Percentiles rank a stretch among this genome's conserved stretches.
phyloP scores from a whole-genome alignment of 257 asterid genomes.

The Jaltomata sinuosa region DNA sequence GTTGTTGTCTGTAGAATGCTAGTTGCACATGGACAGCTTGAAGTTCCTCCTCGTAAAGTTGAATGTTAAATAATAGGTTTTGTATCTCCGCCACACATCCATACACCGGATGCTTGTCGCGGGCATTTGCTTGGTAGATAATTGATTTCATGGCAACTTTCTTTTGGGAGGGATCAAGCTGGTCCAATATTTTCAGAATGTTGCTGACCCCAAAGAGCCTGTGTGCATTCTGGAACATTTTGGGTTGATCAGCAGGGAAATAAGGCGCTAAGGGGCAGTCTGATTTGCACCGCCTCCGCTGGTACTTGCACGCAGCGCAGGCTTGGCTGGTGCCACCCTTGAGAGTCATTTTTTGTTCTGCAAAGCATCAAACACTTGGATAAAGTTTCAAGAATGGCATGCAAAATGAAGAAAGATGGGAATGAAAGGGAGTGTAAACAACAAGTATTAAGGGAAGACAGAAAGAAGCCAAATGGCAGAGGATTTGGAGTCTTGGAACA shows the following conservation, averaged over 20 bases:
- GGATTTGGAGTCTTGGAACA: constrained; percentile 1
- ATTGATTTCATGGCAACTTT: constrained; percentile 63
- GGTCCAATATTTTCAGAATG: constrained; percentile 47
- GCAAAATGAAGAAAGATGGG: background rate
- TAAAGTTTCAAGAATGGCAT: background rate
- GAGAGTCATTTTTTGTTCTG: constrained; percentile 42
- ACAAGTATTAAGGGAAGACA: background rate
- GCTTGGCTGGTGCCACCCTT: constrained; percentile 95
- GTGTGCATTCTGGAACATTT: constrained; percentile 68
- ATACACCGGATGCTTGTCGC: constrained; percentile 57
- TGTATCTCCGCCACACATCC: constrained; percentile 62
- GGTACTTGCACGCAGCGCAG: constrained; percentile 90
- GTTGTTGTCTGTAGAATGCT: constrained; percentile 41
- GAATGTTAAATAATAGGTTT: constrained; percentile 36
- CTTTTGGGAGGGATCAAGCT: constrained; percentile 50
- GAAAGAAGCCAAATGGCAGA: constrained; percentile 17
- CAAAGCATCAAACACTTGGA: background rate
- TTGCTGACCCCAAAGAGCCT: constrained; percentile 75
- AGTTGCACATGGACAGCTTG: constrained; percentile 57
- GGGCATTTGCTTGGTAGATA: constrained; percentile 53
- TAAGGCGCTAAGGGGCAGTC: constrained; percentile 81
- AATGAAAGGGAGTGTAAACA: background rate
- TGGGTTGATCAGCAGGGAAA: constrained; percentile 79
- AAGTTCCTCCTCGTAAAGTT: constrained; percentile 52
- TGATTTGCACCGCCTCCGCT: constrained; percentile 59